Conservation (phyloP, 306 rosid species). For the Vigna reflexopilosa region DNA sequence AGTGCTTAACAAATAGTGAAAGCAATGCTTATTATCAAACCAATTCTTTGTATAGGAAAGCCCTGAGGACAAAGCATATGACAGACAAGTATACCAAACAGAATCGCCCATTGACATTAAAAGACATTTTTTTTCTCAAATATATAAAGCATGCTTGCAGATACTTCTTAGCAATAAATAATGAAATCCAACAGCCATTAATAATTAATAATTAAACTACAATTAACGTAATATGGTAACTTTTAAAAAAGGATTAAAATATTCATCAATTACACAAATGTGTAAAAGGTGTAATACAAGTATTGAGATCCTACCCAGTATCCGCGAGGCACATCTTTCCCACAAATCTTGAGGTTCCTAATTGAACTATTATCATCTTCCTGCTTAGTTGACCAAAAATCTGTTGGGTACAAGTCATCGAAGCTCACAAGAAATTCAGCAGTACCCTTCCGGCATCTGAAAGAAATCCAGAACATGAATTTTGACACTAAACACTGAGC, state of each 20-base stretch:
- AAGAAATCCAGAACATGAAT: slow-evolving; percentile 39
- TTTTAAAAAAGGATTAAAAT: background rate
- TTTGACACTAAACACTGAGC: slow-evolving; percentile 28
- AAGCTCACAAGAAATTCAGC: slow-evolving; percentile 88
- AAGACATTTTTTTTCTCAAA: background rate
- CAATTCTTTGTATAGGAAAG: background rate
- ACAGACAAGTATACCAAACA: background rate
- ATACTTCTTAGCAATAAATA: background rate
- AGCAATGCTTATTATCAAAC: background rate
- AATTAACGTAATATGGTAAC: background rate
- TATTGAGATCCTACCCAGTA: slow-evolving; percentile 76
- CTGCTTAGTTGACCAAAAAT: slow-evolving; percentile 50
- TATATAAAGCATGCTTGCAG: background rate
- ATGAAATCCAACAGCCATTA: slow-evolving; percentile 1
- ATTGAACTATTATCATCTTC: slow-evolving; percentile 55
- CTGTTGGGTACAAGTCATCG: slow-evolving; percentile 77
- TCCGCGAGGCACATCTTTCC: slow-evolving; percentile 95
- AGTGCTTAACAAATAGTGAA: no score
- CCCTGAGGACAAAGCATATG: slow-evolving; percentile 1
- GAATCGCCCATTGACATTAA: background rate
- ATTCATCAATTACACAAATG: slow-evolving; percentile 16
- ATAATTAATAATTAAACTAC: slow-evolving; percentile 28
- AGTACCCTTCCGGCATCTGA: slow-evolving; percentile 94
- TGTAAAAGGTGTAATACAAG: slow-evolving; percentile 41
- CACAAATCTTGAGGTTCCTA: slow-evolving; percentile 73